These are phyloP conservation scores for Neophaeococcomyces mojaviensis DNA, from an alignment of 2,329 filamentous ascomycete species.

Conservation along the genomic window DNA sequence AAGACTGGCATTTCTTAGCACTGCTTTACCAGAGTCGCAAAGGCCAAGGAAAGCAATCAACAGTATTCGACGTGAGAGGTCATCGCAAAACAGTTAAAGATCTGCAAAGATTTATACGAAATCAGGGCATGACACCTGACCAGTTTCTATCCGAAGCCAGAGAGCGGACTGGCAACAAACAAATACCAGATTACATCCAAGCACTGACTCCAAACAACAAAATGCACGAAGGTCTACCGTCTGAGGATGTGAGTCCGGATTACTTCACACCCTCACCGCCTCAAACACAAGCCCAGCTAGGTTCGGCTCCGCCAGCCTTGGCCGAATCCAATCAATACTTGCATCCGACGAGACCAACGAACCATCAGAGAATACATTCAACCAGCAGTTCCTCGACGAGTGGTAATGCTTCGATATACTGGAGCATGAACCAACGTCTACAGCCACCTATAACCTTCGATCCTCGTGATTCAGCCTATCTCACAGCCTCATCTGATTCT, in stretches of 20 bases:
- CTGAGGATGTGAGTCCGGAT: slow-evolving; percentile 1
- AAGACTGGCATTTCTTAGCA: slow-evolving; percentile 22
- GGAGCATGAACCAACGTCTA: not conserved
- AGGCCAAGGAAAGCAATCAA: slow-evolving; percentile 17
- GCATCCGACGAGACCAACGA: not conserved
- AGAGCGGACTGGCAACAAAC: slow-evolving; percentile 10
- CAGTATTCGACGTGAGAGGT: slow-evolving; percentile 21
- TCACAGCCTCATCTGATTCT: not conserved
- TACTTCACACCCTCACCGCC: slow-evolving; percentile 6
- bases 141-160: slow-evolving; percentile 19
- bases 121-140: slow-evolving; percentile 22
- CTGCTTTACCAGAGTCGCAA: slow-evolving; percentile 18
- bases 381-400: not conserved
- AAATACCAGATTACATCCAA: slow-evolving; percentile 16
- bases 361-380: not conserved
- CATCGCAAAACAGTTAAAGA: slow-evolving; percentile 20
- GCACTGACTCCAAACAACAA: slow-evolving; percentile 18
- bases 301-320: not conserved
- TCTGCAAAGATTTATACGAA: slow-evolving; percentile 23
- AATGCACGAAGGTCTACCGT: not conserved
- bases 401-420: not conserved
- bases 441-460: not conserved
- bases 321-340: not conserved
- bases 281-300: not conserved
- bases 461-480: slow-evolving; percentile 1